phyloP scores from a whole-genome alignment of 2,329 filamentous ascomycete genomes.

The Chalara sp. region DNA sequence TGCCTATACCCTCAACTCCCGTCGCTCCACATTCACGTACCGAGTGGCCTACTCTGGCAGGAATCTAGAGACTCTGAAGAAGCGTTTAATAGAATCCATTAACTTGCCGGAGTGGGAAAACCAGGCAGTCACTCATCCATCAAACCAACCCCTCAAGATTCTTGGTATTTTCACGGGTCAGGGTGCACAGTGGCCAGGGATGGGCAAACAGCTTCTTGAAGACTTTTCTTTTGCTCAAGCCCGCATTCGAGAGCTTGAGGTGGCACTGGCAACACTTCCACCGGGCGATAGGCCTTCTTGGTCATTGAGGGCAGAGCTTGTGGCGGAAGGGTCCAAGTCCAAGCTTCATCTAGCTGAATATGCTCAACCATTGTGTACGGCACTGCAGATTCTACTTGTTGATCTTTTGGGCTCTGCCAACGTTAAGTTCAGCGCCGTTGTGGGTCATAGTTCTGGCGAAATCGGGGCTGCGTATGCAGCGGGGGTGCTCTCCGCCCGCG shows the following conservation, averaged over 20 bases:
- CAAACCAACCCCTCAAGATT: neutral
- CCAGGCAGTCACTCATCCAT: neutral
- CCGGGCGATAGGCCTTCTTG: slow-evolving; percentile 4
- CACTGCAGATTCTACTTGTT: slow-evolving; percentile 39
- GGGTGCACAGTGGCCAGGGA: slow-evolving; percentile 11
- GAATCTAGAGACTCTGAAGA: neutral
- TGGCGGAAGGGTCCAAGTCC: slow-evolving; percentile 14
- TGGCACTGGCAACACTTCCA: slow-evolving; percentile 3
- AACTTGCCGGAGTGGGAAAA: neutral
- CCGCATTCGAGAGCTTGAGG: slow-evolving; percentile 2
- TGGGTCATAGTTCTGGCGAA: slow-evolving; percentile 33
- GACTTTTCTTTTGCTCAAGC: slow-evolving; percentile 17
- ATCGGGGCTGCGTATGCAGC: slow-evolving; percentile 31
- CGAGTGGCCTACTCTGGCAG: too few species aligned
- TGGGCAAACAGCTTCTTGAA: slow-evolving; percentile 11
- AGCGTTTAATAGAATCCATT: neutral
- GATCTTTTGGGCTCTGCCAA: slow-evolving; percentile 36
- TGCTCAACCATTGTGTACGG: slow-evolving; percentile 36
- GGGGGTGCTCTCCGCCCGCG: slow-evolving; percentile 23
- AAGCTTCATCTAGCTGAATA: slow-evolving; percentile 27
- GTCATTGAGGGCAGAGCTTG: slow-evolving; percentile 27
- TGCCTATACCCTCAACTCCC: too few species aligned
- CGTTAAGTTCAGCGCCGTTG: slow-evolving; percentile 30
- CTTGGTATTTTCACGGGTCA: slow-evolving; percentile 13
- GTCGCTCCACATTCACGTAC: too few species aligned